Base-by-base conservation (phyloP, 352 stramenopile species). In the Phytophthora constricta region DNA sequence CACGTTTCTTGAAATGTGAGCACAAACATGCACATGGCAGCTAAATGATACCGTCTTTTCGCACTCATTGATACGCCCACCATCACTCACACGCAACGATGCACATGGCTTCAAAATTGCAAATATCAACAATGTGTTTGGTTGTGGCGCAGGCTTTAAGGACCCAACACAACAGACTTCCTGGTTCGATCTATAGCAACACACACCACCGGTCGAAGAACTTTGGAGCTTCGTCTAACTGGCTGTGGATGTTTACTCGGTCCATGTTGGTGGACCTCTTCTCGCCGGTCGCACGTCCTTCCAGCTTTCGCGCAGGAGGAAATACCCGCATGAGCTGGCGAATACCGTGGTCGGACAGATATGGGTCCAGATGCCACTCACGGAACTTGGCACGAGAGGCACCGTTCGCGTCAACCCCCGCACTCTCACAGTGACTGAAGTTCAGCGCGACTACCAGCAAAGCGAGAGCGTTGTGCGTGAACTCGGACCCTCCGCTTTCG, bases 201-300 rank as follows among this genome's bases (percentile, higher is more conserved):
- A 93, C 67, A 37, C 86, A 93, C 86, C 86, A 93, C 2, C 80
- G 76, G 45, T 90, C 54, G 17, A 91, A 82, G 60, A 93, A 93
- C 3, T 60, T 63, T n/a, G 62, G 67, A 20, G 67, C 71, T 31
- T 90, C 86, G 58, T 93, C 86, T 62, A 78, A 58, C 31, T 75
- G 60, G 3, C 86, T 84, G 37, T 90, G 72, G 16, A 78, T 72
- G 52, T 93, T 93, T 26, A 76, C 41, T 20, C 86, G 83, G 41
- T 73, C 57, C 41, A 87, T 70, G 28, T 73, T 69, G 7, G 83
- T 91, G 26, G 56, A 45, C 31, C 73, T 43, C 33, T 84, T 78
- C 2, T 62, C 71, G 27, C 82, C 86, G 0, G 82, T 91, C 2
- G 83, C 73, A 28, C 73, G 62, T 5, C 72, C 86, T 27, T 90